Evolutionary conservation across 2,329 filamentous ascomycete genomes (phyloP), one percentile per base, ranked within the genome.

Genomic region (Penicillium sp.): DNA sequence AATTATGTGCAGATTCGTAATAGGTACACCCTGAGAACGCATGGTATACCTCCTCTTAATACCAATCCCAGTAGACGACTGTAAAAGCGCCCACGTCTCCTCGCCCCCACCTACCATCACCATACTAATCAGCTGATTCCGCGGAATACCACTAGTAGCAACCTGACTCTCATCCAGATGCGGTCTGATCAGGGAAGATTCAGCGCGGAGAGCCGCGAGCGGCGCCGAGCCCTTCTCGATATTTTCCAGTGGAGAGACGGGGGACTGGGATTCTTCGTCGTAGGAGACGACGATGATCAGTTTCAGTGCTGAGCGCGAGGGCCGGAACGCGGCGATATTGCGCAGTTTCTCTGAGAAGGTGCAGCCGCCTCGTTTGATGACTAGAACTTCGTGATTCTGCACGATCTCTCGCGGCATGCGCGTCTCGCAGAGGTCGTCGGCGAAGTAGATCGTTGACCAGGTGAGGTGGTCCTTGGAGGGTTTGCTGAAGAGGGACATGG

Each of bases 311-410:
- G 73, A 70, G 0, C 79, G 71, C 0, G 80, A 78, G 0, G 89
- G 87, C 1, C 86, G 80, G 69, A 87, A 93, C 9, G 85, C 83
- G 0, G 93, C 92, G n/a, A 97, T 92, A 61, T 91, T 92, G 48
- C 83, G 81, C 1, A 97, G 77, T 72, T 99, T 99, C 24, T 88
- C 77, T 31, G 84, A 87, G 72, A 97, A 97, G 21, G 83, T 88
- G 76, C 94, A 99, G 1, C 85, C 86, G 34, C 94, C 93, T 5
- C 94, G 86, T 24, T 84, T 86, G 64, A 97, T 81, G 46, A 96
- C 83, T 55, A 99, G 86, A 55, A 97, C 79, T 48, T 96, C 87
- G 74, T 96, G 75, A 1, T 71, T 75, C 36, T 77, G 78, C 0
- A 78, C 79, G 3, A 86, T 72, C 7, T 77, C 71, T 2, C 78